These are phyloP conservation scores for Hibiscus mutabilis DNA, from an alignment of 345 rosid genomes.

Conservation along the genomic window DNA sequence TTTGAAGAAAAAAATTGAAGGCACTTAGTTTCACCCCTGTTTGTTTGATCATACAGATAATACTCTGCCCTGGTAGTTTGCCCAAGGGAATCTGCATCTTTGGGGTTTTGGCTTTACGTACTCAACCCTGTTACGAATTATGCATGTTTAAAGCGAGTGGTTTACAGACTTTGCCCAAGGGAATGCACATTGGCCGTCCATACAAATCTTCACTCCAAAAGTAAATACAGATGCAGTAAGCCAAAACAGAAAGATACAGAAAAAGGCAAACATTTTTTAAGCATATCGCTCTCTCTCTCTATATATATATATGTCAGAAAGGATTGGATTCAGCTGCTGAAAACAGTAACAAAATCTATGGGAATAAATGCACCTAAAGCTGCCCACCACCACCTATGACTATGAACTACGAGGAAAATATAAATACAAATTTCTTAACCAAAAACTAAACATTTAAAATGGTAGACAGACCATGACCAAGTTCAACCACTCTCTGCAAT, in stretches of 20 bases:
- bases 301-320: background rate
- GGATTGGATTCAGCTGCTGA: conserved; percentile 8
- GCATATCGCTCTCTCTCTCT: background rate
- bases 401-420: background rate
- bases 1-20: too few relatives aligned
- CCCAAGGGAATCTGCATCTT: background rate
- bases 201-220: too few relatives aligned
- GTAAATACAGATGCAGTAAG: background rate
- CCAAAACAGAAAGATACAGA: background rate
- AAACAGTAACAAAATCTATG: background rate
- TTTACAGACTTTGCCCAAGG: background rate
- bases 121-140: background rate
- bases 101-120: background rate
- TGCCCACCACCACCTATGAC: background rate
- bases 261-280: background rate
- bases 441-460: background rate
- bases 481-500: background rate
- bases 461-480: background rate
- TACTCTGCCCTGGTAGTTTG: background rate
- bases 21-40: too few relatives aligned
- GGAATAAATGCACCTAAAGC: background rate
- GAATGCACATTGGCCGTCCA: too few relatives aligned
- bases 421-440: background rate
- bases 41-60: too few relatives aligned
- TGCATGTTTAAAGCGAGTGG: background rate